Base-by-base conservation (phyloP, 78 protist genomes). In the Fonticula alba region DNA sequence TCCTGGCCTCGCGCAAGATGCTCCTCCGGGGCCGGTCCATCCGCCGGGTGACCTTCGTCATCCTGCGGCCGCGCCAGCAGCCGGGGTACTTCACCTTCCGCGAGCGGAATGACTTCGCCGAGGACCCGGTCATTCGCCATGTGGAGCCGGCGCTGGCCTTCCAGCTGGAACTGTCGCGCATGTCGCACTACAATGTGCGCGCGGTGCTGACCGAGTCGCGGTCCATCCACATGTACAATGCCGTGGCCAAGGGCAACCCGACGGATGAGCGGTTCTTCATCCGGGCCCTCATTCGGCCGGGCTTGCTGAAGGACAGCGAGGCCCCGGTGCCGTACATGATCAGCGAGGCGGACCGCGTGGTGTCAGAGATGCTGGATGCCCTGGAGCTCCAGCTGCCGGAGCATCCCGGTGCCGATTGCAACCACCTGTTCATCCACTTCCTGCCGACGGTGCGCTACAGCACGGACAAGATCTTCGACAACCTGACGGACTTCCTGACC, bases 91-190 rank as follows among this genome's bases (percentile, higher is more conserved):
- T 71, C 74, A 81, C 95, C 26, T 89, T 79, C 82, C 63, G 88
- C 29, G 73, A 69, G 51, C 36, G 80, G 49, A 64, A 62, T 55
- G 64, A 64, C 53, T 80, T 73, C 82, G 32, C 24, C 32, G 85
- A 83, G 61, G 65, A 38, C 43, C 43, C 43, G 43, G 43, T 38
- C 43, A 38, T 38, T 7, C 43, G 43, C 69, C 81, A 87, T 74
- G 46, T 85, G 36, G 91, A 79, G 35, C 91, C 97, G 0, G 80
- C 94, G 0, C 68, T 82, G 68, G 91, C 90, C 3, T 73, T 78
- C 80, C 67, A 73, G 57, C 78, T 91, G 26, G 93, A 85, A 63
- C 71, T 91, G 36, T 52, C 63, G 33, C 64, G 76, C 27, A 40
- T 91, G 58, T n/a, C 29, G 14, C 80, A 86, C 74, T 91, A 74